These are phyloP conservation scores for Fusarium chuoi DNA, from an alignment of 2,329 filamentous ascomycete genomes.

Conservation along the genomic window DNA sequence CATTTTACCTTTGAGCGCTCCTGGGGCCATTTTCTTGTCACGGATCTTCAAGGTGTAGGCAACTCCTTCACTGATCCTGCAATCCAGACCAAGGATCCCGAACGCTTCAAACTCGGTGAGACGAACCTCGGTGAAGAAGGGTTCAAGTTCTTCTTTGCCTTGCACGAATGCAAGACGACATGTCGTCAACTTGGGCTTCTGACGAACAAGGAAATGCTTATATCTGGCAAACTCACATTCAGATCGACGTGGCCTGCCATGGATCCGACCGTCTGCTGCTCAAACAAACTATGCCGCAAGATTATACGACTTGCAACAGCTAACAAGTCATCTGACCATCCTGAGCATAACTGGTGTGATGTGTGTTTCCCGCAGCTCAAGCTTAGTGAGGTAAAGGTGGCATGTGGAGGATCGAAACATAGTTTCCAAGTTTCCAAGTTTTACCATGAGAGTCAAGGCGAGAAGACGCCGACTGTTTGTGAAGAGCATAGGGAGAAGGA, in stretches of 20 bases:
- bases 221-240: not conserved
- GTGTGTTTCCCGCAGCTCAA: conserved; percentile 47
- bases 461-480: conserved; percentile 40
- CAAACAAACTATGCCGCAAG: conserved; percentile 53
- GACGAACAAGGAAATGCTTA: conserved; percentile 26
- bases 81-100: conserved; percentile 49
- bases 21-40: conserved; percentile 48
- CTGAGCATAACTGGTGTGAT: conserved; percentile 47
- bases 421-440: conserved; percentile 48
- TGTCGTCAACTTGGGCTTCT: conserved; percentile 45
- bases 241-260: conserved; percentile 43
- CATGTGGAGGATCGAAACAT: conserved; percentile 44
- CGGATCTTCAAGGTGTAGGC: conserved; percentile 53
- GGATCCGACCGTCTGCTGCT: conserved; percentile 48
- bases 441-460: conserved; percentile 50
- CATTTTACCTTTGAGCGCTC: conserved; percentile 57
- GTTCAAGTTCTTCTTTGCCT: conserved; percentile 53
- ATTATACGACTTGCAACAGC: conserved; percentile 44
- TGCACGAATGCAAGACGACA: conserved; percentile 49
- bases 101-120: conserved; percentile 47
- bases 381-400: conserved; percentile 25
- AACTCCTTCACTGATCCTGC: conserved; percentile 50
- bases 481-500: conserved; percentile 19
- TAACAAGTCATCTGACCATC: conserved; percentile 34
- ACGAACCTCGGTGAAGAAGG: conserved; percentile 49